phyloP scores from a whole-genome alignment of 2,329 filamentous ascomycete species.

The Exserohilum turcica region DNA sequence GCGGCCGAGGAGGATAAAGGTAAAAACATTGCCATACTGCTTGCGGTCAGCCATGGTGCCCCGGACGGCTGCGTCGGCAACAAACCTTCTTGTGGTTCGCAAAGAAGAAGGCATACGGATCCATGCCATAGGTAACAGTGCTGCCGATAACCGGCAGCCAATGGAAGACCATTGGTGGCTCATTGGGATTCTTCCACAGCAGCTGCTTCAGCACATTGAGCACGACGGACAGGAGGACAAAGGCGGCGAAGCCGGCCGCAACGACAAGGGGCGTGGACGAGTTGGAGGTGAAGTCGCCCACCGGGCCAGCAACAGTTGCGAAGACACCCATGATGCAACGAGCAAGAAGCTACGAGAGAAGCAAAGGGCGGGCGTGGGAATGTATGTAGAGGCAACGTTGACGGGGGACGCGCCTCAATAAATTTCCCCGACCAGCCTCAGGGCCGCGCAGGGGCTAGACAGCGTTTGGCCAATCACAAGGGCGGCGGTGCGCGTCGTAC shows the following conservation, averaged over 20 bases:
- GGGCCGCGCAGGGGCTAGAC: slow-evolving; percentile 26
- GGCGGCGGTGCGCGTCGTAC: slow-evolving; percentile 15
- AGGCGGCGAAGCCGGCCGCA: slow-evolving; percentile 51
- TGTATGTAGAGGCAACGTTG: slow-evolving; percentile 16
- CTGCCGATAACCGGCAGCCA: slow-evolving; percentile 78
- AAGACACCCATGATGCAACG: slow-evolving; percentile 57
- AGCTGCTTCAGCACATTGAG: slow-evolving; percentile 82
- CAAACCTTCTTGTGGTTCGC: slow-evolving; percentile 72
- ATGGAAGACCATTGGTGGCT: slow-evolving; percentile 67
- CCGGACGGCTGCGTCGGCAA: slow-evolving; percentile 9
- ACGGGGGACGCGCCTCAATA: slow-evolving; percentile 28
- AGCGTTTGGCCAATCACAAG: slow-evolving; percentile 11
- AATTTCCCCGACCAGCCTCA: slow-evolving; percentile 32
- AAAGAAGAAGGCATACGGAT: slow-evolving; percentile 86
- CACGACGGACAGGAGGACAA: slow-evolving; percentile 64
- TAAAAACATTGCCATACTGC: slow-evolving; percentile 87
- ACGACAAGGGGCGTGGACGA: slow-evolving; percentile 53
- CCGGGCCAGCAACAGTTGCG: slow-evolving; percentile 54
- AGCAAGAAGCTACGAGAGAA: slow-evolving; percentile 9
- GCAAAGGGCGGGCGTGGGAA: too few species aligned
- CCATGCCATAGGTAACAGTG: slow-evolving; percentile 92
- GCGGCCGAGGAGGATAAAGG: slow-evolving; percentile 84
- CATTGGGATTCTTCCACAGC: slow-evolving; percentile 77
- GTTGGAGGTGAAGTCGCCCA: slow-evolving; percentile 52
- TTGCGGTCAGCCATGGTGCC: slow-evolving; percentile 25